Evolutionary conservation across 768 basidiomycete species (phyloP).

Genomic region (Tulasnella sp.): DNA sequence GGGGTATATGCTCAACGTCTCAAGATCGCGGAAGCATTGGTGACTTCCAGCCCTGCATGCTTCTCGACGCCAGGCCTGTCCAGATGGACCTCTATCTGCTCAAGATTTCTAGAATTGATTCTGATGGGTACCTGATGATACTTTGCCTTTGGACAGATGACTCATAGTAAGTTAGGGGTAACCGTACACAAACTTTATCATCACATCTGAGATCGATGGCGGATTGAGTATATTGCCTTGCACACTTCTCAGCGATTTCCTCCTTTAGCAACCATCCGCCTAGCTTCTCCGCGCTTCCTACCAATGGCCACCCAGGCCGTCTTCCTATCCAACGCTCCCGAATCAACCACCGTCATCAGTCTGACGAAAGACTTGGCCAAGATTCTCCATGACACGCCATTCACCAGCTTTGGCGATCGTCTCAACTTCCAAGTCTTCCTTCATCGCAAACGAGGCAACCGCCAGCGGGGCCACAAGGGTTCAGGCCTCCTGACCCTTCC

Average conservation of each 20-base stretch:
- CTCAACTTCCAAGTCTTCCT: constrained; percentile 11
- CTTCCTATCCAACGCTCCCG: constrained; percentile 1
- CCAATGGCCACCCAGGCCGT: constrained; percentile 23
- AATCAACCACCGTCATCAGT: not conserved
- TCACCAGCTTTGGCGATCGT: not conserved
- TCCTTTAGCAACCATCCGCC: no score
- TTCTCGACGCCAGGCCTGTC: no score
- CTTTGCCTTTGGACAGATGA: no score
- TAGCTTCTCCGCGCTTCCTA: no score
- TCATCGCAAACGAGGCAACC: not conserved
- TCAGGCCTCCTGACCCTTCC: constrained; percentile 7
- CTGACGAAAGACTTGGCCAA: not conserved
- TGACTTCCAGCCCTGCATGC: no score
- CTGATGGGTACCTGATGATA: no score
- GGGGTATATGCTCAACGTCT: no score
- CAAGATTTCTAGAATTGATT: no score
- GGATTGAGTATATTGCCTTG: constrained; percentile 17
- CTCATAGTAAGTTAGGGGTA: no score
- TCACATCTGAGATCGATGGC: constrained; percentile 2
- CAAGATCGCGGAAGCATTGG: no score
- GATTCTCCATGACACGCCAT: constrained; percentile 2
- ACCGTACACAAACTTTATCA: constrained; percentile 12
- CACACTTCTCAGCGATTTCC: constrained; percentile 25
- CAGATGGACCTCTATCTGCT: no score
- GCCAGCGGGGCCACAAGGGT: not conserved